These are phyloP conservation scores for Curvularia sp. DNA, from an alignment of 2,329 filamentous ascomycete genomes.

Conservation along the genomic window DNA sequence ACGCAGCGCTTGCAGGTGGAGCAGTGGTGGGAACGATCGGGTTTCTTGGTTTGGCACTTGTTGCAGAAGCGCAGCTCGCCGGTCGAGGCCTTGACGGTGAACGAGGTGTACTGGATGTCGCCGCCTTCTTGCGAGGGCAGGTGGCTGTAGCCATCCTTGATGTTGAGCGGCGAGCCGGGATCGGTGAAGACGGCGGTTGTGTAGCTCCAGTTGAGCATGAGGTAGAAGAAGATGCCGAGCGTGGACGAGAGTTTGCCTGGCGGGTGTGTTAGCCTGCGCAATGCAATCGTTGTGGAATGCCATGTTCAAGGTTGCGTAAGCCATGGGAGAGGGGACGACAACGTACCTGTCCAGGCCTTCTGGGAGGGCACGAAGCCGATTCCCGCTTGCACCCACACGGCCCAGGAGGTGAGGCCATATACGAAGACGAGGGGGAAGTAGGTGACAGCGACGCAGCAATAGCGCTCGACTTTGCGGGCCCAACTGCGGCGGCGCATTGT, in stretches of 20 bases:
- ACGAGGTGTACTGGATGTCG: constrained; percentile 67
- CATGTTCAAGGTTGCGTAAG: neutral
- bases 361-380: constrained; percentile 63
- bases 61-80: constrained; percentile 92
- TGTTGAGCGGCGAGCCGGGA: constrained; percentile 71
- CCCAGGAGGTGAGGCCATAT: constrained; percentile 91
- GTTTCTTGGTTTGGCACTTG: constrained; percentile 94
- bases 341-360: constrained; percentile 48
- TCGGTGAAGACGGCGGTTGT: constrained; percentile 91
- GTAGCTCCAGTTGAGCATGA: constrained; percentile 86
- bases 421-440: constrained; percentile 92
- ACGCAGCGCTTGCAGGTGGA: constrained; percentile 93
- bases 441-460: constrained; percentile 77
- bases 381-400: constrained; percentile 81
- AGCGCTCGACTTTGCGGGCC: constrained; percentile 77
- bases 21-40: constrained; percentile 95
- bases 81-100: constrained; percentile 86
- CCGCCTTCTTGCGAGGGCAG: constrained; percentile 74
- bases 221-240: constrained; percentile 74
- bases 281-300: neutral
- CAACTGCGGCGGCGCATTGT: constrained; percentile 56
- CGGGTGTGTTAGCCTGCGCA: neutral
- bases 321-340: constrained; percentile 4
- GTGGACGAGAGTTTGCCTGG: constrained; percentile 59
- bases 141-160: constrained; percentile 71